Base-by-base conservation (phyloP, 345 rosid genomes). In the Salix brachista region DNA sequence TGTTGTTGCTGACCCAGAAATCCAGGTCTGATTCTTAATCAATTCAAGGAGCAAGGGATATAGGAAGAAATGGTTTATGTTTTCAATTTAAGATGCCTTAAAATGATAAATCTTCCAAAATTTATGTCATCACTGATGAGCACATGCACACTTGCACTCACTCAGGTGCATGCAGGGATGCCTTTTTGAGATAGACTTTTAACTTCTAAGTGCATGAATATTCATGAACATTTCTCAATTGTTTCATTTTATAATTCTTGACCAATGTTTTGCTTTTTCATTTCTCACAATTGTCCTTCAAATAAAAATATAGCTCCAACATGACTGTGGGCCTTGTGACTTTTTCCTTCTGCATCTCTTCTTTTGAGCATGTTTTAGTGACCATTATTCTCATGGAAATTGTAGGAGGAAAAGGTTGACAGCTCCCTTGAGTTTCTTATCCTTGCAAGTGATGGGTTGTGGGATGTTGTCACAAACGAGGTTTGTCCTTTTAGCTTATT, bases 1-100 rank as follows among this genome's bases (percentile, higher is more conserved):
- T 77, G 99, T 96, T 78, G 99, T 96, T 84, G 97, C 99, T 78
- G 99, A 96, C 83, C 99, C 99, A 50, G 99, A 96, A 87, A 96
- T 94, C 85, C 97, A 89, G 95, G 95, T 92, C 54, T 72, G 32
- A 50, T 69, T 71, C 80, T 70, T 42, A 41, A 73, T n/a, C 44
- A 10, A 30, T 65, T 74, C 32, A 44, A 39, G 16, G 34, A 73
- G 54, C 67, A 60, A 73, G 9, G 17, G 32, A n/a, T 30, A 25
- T 26, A 67, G 58, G 37, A n/a, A 19, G 4, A 54, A 74, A 23
- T 28, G 32, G 10, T 75, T 34, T 9, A 16, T 50, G 28, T 1
- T 50, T 30, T 36, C 32, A 32, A 65, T 16, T 74, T 9, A 3
- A 58, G 65, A 34, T 32, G 14, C 4, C 42, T 50, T 71, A 23